Evolutionary conservation across 176 grass and related monocot genomes (phyloP).

Genomic region (Phoenix roebelenii): DNA sequence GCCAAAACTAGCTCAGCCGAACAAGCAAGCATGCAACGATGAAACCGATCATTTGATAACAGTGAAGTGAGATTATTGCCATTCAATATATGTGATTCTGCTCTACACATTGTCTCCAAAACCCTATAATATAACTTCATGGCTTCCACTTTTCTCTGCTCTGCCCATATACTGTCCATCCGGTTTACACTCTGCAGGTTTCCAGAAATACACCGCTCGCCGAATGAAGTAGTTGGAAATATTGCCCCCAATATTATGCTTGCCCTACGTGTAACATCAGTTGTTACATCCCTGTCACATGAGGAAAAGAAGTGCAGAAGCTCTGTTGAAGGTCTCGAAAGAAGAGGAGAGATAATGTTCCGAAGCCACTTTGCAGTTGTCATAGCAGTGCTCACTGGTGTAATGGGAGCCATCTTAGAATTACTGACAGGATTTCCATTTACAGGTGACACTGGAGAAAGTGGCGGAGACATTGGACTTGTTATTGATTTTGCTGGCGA

Average conservation of each 20-base stretch:
- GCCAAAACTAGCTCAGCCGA: slow-evolving; percentile 89
- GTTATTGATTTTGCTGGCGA: slow-evolving; percentile 81
- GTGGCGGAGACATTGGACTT: slow-evolving; percentile 77
- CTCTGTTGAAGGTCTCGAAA: slow-evolving; percentile 55
- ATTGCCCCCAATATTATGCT: slow-evolving; percentile 82
- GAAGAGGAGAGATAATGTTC: slow-evolving; percentile 67
- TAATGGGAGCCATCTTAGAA: slow-evolving; percentile 65
- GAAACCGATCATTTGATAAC: slow-evolving; percentile 75
- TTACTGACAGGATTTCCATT: slow-evolving; percentile 7
- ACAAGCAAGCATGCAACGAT: slow-evolving; percentile 96
- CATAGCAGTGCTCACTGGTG: slow-evolving; percentile 90
- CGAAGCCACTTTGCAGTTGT: slow-evolving; percentile 97
- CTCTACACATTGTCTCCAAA: slow-evolving; percentile 80
- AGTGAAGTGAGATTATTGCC: slow-evolving; percentile 75
- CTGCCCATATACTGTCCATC: slow-evolving; percentile 91
- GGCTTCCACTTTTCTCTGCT: slow-evolving; percentile 93
- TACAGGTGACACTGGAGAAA: slow-evolving; percentile 46
- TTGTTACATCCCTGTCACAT: slow-evolving; percentile 61
- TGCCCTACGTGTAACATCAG: slow-evolving; percentile 53
- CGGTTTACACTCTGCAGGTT: slow-evolving; percentile 41
- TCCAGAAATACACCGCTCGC: slow-evolving; percentile 33
- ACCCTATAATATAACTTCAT: slow-evolving; percentile 88
- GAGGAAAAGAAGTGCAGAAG: slow-evolving; percentile 67
- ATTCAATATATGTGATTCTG: slow-evolving; percentile 69
- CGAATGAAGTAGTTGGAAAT: slow-evolving; percentile 63